Evolutionary conservation across 495 filamentous ascomycete species (phyloP).

Genomic region (Paragyromitra xinjiangensis): DNA sequence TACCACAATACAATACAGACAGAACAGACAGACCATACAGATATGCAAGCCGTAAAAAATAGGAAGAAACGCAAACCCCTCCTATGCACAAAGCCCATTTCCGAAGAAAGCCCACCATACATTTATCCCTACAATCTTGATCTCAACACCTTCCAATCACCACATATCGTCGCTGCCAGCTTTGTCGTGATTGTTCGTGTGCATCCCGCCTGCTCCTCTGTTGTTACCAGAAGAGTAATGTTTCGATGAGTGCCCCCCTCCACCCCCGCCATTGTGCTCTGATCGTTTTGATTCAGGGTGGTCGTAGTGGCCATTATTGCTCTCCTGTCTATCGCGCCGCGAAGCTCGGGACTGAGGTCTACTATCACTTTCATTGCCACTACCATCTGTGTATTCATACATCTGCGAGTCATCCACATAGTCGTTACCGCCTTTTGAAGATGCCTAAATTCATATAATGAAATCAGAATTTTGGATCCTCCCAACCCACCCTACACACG

Average conservation of each 20-base stretch:
- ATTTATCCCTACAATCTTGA: constrained; percentile 22
- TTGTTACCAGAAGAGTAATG: constrained; percentile 18
- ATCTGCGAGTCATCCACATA: constrained; percentile 68
- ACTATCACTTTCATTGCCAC: constrained; percentile 63
- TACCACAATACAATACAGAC: constrained; percentile 43
- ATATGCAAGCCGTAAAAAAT: constrained; percentile 43
- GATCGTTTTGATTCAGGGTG: constrained; percentile 28
- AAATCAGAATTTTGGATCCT: constrained; percentile 35
- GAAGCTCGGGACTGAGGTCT: constrained; percentile 65
- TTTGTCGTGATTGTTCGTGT: constrained; percentile 23
- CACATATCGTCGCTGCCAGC: constrained; percentile 50
- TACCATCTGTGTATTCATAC: constrained; percentile 67
- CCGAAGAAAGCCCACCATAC: constrained; percentile 34
- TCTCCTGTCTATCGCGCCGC: constrained; percentile 61
- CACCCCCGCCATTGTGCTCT: constrained; percentile 18
- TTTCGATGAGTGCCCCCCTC: constrained; percentile 24
- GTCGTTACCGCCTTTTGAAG: constrained; percentile 61
- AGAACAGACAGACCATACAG: constrained; percentile 44
- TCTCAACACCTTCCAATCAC: constrained; percentile 17
- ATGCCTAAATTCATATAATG: constrained; percentile 51
- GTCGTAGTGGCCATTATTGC: constrained; percentile 61
- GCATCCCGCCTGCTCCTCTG: constrained; percentile 13
- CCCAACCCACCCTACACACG: constrained; percentile 18
- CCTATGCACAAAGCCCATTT: constrained; percentile 22
- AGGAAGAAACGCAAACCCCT: constrained; percentile 31